Base-by-base conservation (phyloP, 768 basidiomycete species). In the Austroboletus eburneus region DNA sequence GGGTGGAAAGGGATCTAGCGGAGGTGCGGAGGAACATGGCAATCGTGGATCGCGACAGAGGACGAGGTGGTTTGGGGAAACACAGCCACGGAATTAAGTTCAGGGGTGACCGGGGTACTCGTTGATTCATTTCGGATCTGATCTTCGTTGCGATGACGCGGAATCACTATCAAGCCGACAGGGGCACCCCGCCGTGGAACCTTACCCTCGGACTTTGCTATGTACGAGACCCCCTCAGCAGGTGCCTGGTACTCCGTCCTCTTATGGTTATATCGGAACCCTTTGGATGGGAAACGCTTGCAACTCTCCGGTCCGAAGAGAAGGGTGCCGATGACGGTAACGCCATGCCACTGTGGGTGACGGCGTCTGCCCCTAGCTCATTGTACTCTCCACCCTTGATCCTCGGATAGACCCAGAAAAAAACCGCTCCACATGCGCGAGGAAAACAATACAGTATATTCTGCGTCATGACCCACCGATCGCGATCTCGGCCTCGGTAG, bases 1-100 rank as follows among this genome's bases (percentile, higher is more conserved):
- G 75, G 46, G 72, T 76, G 7, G 89, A 92, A 61, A 89, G 63
- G 32, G 65, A 57, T 52, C 83, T 80, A 48, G 37, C 42, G 22
- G 12, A 25, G 2, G 24, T 27, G 35, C 49, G 52, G 17, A 61
- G 43, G 25, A 52, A 45, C 0, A 20, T 20, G 21, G 58, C 6
- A n/a, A n/a, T n/a, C n/a, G n/a, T n/a, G n/a, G n/a, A n/a, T n/a
- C n/a, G n/a, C n/a, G n/a, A n/a, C n/a, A n/a, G n/a, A n/a, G n/a
- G n/a, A n/a, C n/a, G n/a, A n/a, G 32, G 16, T 33, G 32, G 4
- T 12, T 16, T 16, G 32, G 32, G 12, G 9, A 5, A 9, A 12
- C 32, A 55, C 62, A 60, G 56, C 62, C 61, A 63, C 61, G 20
- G 10, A 5, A 27, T 27, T 27, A 27, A 27, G 25, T 27, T 27